Percentiles rank a stretch among this genome's conserved stretches.
Conservation (phyloP, 129 eudicot genomes). For the Kitagawia praeruptora region DNA sequence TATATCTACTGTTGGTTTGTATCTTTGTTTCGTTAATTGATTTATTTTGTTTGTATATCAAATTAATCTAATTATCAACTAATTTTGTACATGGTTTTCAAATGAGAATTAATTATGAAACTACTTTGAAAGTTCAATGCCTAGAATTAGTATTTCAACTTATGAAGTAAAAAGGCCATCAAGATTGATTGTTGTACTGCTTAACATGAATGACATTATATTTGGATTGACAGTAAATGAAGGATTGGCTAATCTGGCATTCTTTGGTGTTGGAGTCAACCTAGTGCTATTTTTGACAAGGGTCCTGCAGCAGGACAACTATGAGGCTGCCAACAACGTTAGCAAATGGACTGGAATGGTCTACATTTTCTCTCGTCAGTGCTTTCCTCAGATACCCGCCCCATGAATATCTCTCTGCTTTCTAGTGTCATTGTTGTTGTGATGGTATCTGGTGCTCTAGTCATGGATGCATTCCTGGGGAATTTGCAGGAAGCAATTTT, state of each 20-base stretch:
- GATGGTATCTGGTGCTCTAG: constrained; percentile 85
- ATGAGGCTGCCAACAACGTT: constrained; percentile 91
- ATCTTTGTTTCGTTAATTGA: too few relatives aligned
- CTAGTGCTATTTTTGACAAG: constrained; percentile 80
- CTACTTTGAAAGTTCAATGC: too few relatives aligned
- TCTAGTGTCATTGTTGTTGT: constrained; percentile 77
- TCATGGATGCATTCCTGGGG: constrained; percentile 94
- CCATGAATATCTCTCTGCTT: constrained; percentile 73
- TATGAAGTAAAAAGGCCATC: background rate
- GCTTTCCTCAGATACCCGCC: constrained; percentile 92
- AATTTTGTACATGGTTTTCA: background rate
- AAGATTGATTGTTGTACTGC: background rate
- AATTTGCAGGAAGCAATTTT: constrained; percentile 97
- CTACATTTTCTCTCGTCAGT: constrained; percentile 92
- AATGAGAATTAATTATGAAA: background rate
- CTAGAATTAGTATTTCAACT: too few relatives aligned
- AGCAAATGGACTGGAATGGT: constrained; percentile 99
- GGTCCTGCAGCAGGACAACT: constrained; percentile 75
- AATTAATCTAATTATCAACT: too few relatives aligned
- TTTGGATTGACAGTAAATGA: constrained; percentile 57
- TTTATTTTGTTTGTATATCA: too few relatives aligned
- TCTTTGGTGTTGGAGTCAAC: constrained; percentile 98
- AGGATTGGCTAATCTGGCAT: constrained; percentile 89
- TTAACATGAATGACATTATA: constrained; percentile 1
- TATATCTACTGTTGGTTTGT: too few relatives aligned